These are phyloP conservation scores for Serendipita sp. DNA, from an alignment of 1,284 basidiomycete genomes.

Conservation along the genomic window DNA sequence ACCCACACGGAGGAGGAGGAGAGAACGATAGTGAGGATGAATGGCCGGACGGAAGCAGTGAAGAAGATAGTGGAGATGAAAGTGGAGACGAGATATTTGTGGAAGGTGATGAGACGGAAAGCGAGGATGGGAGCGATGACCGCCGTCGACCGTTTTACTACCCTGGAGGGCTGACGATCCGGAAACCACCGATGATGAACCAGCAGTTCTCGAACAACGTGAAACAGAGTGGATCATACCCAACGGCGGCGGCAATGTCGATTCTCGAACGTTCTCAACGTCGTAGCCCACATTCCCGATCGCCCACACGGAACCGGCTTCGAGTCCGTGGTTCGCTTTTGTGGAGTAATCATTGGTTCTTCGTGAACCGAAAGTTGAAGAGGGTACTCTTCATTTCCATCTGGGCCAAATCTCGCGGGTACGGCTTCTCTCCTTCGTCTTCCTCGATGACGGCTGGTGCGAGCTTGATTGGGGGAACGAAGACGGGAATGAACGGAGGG, in stretches of 20 bases:
- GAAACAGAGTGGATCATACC: slow-evolving; percentile 1
- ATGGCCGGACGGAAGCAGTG: slow-evolving; percentile 11
- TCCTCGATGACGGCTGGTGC: background rate
- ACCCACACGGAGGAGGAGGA: slow-evolving; percentile 80
- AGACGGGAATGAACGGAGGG: background rate
- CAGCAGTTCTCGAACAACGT: background rate
- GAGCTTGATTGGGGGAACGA: background rate
- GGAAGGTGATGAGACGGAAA: slow-evolving; percentile 18
- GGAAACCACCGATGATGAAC: slow-evolving; percentile 1
- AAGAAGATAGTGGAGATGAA: slow-evolving; percentile 19
- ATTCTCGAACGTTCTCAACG: slow-evolving; percentile 38
- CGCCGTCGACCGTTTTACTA: slow-evolving; percentile 11
- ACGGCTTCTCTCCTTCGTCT: slow-evolving; percentile 32
- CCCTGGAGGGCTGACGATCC: slow-evolving; percentile 5
- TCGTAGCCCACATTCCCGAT: slow-evolving; percentile 21
- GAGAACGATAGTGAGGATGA: slow-evolving; percentile 39
- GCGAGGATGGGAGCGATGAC: slow-evolving; percentile 13
- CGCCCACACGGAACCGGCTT: slow-evolving; percentile 18
- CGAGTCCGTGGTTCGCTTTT: slow-evolving; percentile 59
- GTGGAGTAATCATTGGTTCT: slow-evolving; percentile 97
- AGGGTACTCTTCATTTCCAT: slow-evolving; percentile 86
- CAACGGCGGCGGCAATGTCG: slow-evolving; percentile 43
- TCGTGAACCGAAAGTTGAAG: slow-evolving; percentile 87
- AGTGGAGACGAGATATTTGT: slow-evolving; percentile 17
- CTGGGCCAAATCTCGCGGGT: slow-evolving; percentile 65